Evolutionary conservation across 2,329 filamentous ascomycete species (phyloP), one percentile per base, ranked within the genome.

Genomic region (Monilinia vaccinii-corymbosi): DNA sequence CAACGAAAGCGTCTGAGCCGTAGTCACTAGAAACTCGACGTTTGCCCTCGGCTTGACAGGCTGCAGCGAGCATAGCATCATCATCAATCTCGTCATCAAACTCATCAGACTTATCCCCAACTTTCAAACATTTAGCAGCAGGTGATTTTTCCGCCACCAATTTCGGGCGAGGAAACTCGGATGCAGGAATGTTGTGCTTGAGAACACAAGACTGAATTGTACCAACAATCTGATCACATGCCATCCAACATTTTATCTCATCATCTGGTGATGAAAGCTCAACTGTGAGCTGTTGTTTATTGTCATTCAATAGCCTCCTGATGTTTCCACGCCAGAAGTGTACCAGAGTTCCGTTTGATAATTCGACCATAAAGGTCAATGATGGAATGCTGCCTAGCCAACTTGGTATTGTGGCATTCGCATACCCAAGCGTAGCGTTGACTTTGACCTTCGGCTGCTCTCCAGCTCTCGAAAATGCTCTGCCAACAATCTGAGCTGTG

Each of bases 221-320:
- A 1, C 84, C 84, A 3, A 85, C 89, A 67, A 97, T 87, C 47
- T 91, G 86, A 73, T 97, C 93, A 65, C 92, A 97, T 72, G 89
- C 88, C 52, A 92, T 78, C 69, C 86, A 83, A 62, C 85, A 89
- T 28, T 79, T 79, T 38, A 94, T 81, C 3, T 78, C 74, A 60
- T 87, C 81, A 21, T 81, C 79, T 0, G 76, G 71, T 5, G 75
- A 75, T 1, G 72, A 79, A 23, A 91, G 70, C 0, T 81, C 74
- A 1, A 85, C 81, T 23, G 74, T 81, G 63, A 87, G 86, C 0
- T 77, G 72, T 2, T 91, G 70, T 11, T 85, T 80, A 28, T 78
- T 68, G 8, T 76, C 76, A 32, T 86, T 81, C 0, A 80, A 77
- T 10, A 96, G 71, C 62, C 83, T 87, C 63, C 76, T 82, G 8